Conservation (phyloP, 2,329 filamentous ascomycete genomes). For the Biscogniauxia sp. region DNA sequence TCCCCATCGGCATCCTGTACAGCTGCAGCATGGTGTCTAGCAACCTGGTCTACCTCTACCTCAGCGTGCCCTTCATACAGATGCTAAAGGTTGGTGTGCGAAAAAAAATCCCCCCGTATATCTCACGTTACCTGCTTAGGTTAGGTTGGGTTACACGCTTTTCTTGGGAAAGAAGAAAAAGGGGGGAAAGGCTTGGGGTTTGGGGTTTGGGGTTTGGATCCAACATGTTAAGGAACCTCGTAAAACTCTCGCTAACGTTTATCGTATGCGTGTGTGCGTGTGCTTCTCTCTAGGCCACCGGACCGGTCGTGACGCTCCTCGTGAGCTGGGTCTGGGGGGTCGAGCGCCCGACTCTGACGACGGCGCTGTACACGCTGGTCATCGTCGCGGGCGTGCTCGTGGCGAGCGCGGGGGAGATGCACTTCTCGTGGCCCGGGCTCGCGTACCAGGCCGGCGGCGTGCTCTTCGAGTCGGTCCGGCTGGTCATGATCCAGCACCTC, state of each 20-base stretch:
- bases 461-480: constrained; percentile 74
- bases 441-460: constrained; percentile 72
- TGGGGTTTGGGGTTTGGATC: no score
- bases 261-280: constrained; percentile 19
- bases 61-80: constrained; percentile 67
- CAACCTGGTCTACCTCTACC: constrained; percentile 66
- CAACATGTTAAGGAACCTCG: no score
- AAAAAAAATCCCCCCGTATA: no score
- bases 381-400: constrained; percentile 53
- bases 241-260: not conserved
- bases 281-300: constrained; percentile 50
- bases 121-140: not conserved
- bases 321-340: constrained; percentile 60
- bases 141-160: no score
- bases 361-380: constrained; percentile 48
- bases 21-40: constrained; percentile 64
- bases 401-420: constrained; percentile 61
- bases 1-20: constrained; percentile 66
- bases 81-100: constrained; percentile 55
- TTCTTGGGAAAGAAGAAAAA: not conserved
- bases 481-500: constrained; percentile 83
- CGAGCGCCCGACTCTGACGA: constrained; percentile 44
- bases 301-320: constrained; percentile 65
- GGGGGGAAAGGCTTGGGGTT: not conserved
- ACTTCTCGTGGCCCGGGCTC: constrained; percentile 65